Evolutionary conservation across 805 yeast species (phyloP).

Genomic region (Metahyphopichia silvanorum): DNA sequence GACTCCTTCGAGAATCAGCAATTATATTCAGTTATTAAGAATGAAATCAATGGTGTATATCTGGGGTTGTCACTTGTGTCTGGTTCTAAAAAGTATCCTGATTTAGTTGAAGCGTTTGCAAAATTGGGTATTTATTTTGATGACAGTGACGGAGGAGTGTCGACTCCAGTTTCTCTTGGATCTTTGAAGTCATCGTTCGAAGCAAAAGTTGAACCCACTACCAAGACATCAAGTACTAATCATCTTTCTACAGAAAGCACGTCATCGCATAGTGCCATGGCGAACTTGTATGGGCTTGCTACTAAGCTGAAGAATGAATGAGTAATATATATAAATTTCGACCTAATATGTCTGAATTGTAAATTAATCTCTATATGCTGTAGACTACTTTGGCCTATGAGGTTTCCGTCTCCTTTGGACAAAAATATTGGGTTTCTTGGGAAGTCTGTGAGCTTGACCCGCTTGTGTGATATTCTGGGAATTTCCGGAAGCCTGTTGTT

Average conservation of each 20-base stretch:
- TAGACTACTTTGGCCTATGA: constrained; percentile 6
- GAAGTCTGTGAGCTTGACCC: background rate
- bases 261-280: too few species aligned
- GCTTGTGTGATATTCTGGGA: background rate
- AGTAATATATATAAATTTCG: background rate
- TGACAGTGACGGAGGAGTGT: background rate
- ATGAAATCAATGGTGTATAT: constrained; percentile 21
- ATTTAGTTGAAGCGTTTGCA: constrained; percentile 4
- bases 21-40: constrained; percentile 11
- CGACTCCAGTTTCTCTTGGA: too few species aligned
- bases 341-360: too few species aligned
- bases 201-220: constrained; percentile 1
- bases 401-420: constrained; percentile 9
- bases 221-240: constrained; percentile 5
- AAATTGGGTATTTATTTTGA: constrained; percentile 1
- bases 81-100: constrained; percentile 1
- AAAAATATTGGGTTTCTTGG: constrained; percentile 11
- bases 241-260: background rate
- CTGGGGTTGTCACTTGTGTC: constrained; percentile 10
- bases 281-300: constrained; percentile 2
- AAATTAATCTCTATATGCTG: too few species aligned
- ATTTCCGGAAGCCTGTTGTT: background rate
- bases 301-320: constrained; percentile 6
- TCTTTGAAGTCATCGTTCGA: too few species aligned
- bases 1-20: background rate